These are phyloP conservation scores for Aspergillus sp. DNA, from an alignment of 2,329 filamentous ascomycete genomes.

Conservation along the genomic window DNA sequence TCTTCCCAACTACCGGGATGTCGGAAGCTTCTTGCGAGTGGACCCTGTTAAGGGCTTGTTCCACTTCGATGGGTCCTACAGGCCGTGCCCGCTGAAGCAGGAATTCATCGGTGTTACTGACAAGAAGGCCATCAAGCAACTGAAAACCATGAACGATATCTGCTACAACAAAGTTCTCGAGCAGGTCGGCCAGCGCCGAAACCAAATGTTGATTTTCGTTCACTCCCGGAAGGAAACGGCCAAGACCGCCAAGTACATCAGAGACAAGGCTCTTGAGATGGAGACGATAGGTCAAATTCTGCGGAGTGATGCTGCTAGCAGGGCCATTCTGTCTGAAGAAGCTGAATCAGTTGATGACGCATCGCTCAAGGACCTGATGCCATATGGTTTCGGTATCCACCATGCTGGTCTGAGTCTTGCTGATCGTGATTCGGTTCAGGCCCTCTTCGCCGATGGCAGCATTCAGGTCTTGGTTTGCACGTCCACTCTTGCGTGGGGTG, in stretches of 20 bases:
- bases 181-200: slow-evolving; percentile 86
- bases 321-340: slow-evolving; percentile 84
- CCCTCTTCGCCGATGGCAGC: slow-evolving; percentile 85
- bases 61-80: slow-evolving; percentile 92
- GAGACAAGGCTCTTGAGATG: slow-evolving; percentile 94
- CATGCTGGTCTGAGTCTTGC: slow-evolving; percentile 94
- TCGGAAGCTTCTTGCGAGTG: slow-evolving; percentile 90
- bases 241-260: slow-evolving; percentile 93
- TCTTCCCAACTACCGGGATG: slow-evolving; percentile 92
- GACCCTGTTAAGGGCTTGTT: slow-evolving; percentile 83
- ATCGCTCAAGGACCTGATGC: slow-evolving; percentile 89
- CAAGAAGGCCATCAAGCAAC: slow-evolving; percentile 96
- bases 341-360: slow-evolving; percentile 78
- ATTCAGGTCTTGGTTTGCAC: slow-evolving; percentile 97
- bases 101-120: slow-evolving; percentile 98
- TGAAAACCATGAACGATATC: slow-evolving; percentile 99
- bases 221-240: slow-evolving; percentile 98
- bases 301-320: slow-evolving; percentile 84
- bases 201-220: slow-evolving; percentile 99
- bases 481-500: slow-evolving; percentile 97
- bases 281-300: slow-evolving; percentile 97
- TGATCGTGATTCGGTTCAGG: slow-evolving; percentile 94
- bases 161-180: slow-evolving; percentile 97
- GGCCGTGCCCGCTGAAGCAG: slow-evolving; percentile 90
- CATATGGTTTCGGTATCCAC: slow-evolving; percentile 97